These are phyloP conservation scores for Trichoderma atrobrunneum DNA, from an alignment of 2,329 filamentous ascomycete species.

Conservation along the genomic window DNA sequence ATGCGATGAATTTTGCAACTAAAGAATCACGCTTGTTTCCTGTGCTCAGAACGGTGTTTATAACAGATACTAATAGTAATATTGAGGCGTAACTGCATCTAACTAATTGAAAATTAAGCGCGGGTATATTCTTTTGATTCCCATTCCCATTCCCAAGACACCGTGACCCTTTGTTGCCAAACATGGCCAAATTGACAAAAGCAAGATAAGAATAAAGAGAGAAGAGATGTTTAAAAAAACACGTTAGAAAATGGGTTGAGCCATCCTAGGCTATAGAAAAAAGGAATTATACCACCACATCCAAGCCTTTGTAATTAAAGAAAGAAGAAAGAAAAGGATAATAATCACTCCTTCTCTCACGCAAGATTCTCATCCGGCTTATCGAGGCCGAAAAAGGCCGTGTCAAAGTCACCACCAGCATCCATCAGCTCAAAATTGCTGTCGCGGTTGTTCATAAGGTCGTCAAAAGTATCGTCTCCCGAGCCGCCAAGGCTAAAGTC, in stretches of 20 bases:
- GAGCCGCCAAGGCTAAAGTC: conserved; percentile 32
- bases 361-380: conserved; percentile 22
- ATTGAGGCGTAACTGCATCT: background rate
- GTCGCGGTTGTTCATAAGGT: conserved; percentile 46
- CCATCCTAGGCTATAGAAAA: background rate
- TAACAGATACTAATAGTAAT: background rate
- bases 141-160: background rate
- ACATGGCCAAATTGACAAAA: background rate
- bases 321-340: background rate
- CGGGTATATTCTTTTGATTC: background rate
- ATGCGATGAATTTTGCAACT: no score
- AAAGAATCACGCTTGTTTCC: background rate
- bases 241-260: background rate
- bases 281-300: background rate
- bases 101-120: background rate
- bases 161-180: background rate
- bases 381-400: conserved; percentile 44
- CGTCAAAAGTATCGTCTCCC: conserved; percentile 46
- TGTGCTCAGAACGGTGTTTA: background rate
- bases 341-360: conserved; percentile 8
- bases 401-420: conserved; percentile 46
- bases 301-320: background rate
- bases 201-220: background rate
- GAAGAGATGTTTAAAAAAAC: background rate
- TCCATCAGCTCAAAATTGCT: conserved; percentile 41